Evolutionary conservation across 2,329 filamentous ascomycete genomes (phyloP).

Genomic region (Decorospora gaudefroyi): DNA sequence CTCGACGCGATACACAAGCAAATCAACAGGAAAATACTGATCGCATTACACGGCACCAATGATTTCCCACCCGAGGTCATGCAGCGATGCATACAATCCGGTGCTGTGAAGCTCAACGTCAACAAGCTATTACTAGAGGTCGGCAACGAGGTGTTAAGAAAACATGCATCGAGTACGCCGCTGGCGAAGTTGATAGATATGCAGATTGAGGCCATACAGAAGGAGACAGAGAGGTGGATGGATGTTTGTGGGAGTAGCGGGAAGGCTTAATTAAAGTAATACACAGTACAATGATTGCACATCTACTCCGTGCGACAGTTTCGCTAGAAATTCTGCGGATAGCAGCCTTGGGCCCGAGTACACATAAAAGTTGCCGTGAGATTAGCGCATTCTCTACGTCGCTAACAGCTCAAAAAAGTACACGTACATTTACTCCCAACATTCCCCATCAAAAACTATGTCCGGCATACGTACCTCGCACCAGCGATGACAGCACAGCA

Average conservation of each 20-base stretch:
- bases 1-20: constrained; percentile 39
- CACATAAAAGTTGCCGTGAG: no score
- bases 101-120: constrained; percentile 63
- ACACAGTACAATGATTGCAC: no score
- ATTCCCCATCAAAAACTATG: no score
- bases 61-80: constrained; percentile 58
- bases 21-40: constrained; percentile 51
- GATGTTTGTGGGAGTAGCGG: constrained; percentile 54
- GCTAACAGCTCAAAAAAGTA: not conserved
- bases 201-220: constrained; percentile 52
- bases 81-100: constrained; percentile 56
- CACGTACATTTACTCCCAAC: no score
- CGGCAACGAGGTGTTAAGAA: constrained; percentile 51
- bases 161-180: constrained; percentile 43
- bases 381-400: not conserved
- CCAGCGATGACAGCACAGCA: not conserved
- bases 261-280: constrained; percentile 49
- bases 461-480: no score
- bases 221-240: constrained; percentile 56
- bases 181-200: constrained; percentile 51
- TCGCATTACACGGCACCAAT: constrained; percentile 63
- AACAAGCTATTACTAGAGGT: constrained; percentile 59
- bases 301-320: no score
- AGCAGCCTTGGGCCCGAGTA: no score
- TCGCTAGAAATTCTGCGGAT: no score